These are phyloP conservation scores for Fusarium agapanthi DNA, from an alignment of 2,329 filamentous ascomycete species.

Conservation along the genomic window DNA sequence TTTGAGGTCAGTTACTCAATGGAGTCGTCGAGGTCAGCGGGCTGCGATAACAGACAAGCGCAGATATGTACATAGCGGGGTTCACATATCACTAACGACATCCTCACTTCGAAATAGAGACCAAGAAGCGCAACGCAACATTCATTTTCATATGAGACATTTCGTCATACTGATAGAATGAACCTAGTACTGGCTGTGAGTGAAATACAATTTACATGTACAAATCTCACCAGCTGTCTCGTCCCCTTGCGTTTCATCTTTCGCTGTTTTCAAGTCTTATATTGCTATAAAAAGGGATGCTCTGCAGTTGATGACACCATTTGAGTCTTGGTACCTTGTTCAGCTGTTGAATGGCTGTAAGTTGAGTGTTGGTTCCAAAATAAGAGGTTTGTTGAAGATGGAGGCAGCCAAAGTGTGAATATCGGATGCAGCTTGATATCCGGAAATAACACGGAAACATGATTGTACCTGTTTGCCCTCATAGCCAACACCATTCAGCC, in stretches of 20 bases:
- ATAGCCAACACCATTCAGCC: not conserved
- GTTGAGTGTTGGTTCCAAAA: fast-evolving
- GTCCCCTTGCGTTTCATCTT: fast-evolving
- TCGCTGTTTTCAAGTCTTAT: not conserved
- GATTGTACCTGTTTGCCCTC: fast-evolving
- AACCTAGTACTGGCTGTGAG: fast-evolving
- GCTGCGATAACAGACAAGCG: not conserved
- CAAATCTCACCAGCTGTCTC: fast-evolving
- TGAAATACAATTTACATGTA: fast-evolving
- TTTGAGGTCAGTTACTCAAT: fast-evolving
- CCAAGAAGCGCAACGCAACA: not conserved
- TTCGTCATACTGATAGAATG: fast-evolving
- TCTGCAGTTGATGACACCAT: fast-evolving
- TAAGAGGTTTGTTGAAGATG: not conserved
- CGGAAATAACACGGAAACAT: not conserved
- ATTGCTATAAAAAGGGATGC: fast-evolving
- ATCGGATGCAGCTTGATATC: not conserved
- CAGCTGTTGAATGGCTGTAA: fast-evolving
- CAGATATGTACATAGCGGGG: not conserved
- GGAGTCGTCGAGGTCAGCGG: not conserved
- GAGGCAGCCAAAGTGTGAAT: fast-evolving
- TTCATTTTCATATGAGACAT: fast-evolving
- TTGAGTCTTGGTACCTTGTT: fast-evolving
- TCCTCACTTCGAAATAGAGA: too few relatives aligned
- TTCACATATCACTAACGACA: fast-evolving